Base-by-base conservation (phyloP, 2,329 filamentous ascomycete genomes). In the Exophiala sp. region DNA sequence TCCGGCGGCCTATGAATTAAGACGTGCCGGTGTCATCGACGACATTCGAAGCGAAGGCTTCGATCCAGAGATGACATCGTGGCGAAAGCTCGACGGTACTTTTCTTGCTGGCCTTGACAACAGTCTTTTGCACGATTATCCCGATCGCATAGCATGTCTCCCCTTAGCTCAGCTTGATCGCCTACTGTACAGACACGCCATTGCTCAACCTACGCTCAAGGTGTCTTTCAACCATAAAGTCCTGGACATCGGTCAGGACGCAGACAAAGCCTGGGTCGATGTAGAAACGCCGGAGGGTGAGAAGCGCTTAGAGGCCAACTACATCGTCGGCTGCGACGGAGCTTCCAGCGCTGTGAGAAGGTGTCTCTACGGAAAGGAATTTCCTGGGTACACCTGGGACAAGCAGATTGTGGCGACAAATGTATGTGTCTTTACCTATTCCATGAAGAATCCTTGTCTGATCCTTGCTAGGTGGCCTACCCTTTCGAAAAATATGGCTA, bases 1-100 rank as follows among this genome's bases (percentile, higher is more conserved):
- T 1, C 75, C 81, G 0, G 82, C 82, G 1, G 76, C 82, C 35
- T 78, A 78, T 32, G 81, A 83, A 55, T 75, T 87, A 45, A 65
- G 72, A 39, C 75, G 79, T 16, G 83, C 83, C 1, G 83, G 83
- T 1, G 76, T 86, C 11, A 69, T 85, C 18, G 75, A 78, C 16
- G 74, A 79, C 60, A 68, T 79, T n/a, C 71, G 71, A 14, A 63
- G 66, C 9, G 66, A 70, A 16, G 74, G 77, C 16, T 71, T 79
- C 50, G 64, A 70, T 14, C 71, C 75, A 14, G 64, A 65, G 38
- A 67, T 68, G 32, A 70, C 76, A 47, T 73, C 71, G 54, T 78
- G 76, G 76, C 63, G 77, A 11, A 71, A 76, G 52, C 63, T 72
- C 12, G 68, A 72, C 53, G 67, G 68, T 2, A 66, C 65, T 2